Base-by-base conservation (phyloP, 2,329 filamentous ascomycete species). In the Fusarium sacchari region DNA sequence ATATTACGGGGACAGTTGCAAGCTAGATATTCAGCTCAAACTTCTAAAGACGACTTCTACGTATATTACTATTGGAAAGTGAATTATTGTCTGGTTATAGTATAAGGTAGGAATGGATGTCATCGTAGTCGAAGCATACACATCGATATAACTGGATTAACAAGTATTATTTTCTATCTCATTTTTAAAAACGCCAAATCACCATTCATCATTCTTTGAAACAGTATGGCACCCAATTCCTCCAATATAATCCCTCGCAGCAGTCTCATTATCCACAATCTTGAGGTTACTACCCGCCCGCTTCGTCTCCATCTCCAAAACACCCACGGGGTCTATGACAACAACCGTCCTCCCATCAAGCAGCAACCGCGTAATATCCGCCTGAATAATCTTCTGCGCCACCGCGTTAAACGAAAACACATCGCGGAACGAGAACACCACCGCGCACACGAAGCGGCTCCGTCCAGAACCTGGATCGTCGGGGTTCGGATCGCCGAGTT, bases 381-480 rank as follows among this genome's bases (percentile, higher is more conserved):
- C 80, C 13, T 75, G 79, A 3, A 82, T 71, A 15, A 82, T 77
- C 5, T 76, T 64, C 24, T 76, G 77, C 0, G 80, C 80, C 6
- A 82, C 75, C 2, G 64, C 46, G 32, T 77, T 82, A 7, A 82
- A 72, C 0, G 80, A 82, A 39, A 80, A 81, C 15, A 75, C 77
- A n/a, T 80, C 79, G 7, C 78, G 75, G 61, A 82, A 77, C 0
- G 80, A 81, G 32, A 82, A 79, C 3, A 82, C 73, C 4, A 82
- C 75, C 0, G 80, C 80, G 40, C 79, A 81, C 10, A 77, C 77
- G 11, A 78, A 63, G 6, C 61, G 61, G 43, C 78, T 69, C 7
- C 42, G 57, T 1, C 80, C 80, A 14, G 77, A 78, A 3, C 76
- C 72, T 2, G 79, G 79, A 14, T 80, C 79, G 0, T 77, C 53